Base-by-base conservation (phyloP, 1,139 yeast species). In the Hyphopichia fennica region DNA sequence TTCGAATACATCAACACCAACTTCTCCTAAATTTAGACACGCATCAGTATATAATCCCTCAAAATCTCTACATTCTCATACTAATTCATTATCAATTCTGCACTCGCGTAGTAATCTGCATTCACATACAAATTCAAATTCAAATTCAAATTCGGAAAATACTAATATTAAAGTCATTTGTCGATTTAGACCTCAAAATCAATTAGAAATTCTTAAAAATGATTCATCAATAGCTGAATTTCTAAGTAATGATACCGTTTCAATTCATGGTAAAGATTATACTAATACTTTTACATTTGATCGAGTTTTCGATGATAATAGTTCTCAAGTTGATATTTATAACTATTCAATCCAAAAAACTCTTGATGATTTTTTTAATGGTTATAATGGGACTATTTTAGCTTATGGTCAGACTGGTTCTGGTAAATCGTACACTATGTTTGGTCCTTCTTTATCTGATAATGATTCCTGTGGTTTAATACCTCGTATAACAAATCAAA, bases 401-500 rank as follows among this genome's bases (percentile, higher is more conserved):
- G 91, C 96, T 1, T 90, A 88, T 60, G 97, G 96, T 7, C 96
- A 87, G 58, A 85, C 95, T 0, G 95, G 96, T 0, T 79, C 95
- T 1, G 96, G 96, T 3, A 89, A 89, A 57, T 81, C 96, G 0
- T 82, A 81, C 57, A 86, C 96, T 2, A 86, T 90, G 95, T 79
- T 87, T 77, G 96, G 96, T 0, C 65, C 60, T 10, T 48, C 71
- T 17, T 54, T 72, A n/a, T 72, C 67, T 22, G 72, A 71, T 37
- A 64, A 65, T 0, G 48, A 47, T 4, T 45, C 49, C 3, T 54
- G 58, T 17, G 96, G 96, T 3, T 72, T 86, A 22, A 82, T 87
- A 15, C 96, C 96, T 0, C 69, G 95, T 33, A 81, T 88, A 14
- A 77, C 87, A 15, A 83, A 83, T 40, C 79, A 78, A 42, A 71